Evolutionary conservation across 371 early-diverging fungal species (phyloP), one percentile per base, ranked within the genome.

Genomic region (Mucor plumbeus): DNA sequence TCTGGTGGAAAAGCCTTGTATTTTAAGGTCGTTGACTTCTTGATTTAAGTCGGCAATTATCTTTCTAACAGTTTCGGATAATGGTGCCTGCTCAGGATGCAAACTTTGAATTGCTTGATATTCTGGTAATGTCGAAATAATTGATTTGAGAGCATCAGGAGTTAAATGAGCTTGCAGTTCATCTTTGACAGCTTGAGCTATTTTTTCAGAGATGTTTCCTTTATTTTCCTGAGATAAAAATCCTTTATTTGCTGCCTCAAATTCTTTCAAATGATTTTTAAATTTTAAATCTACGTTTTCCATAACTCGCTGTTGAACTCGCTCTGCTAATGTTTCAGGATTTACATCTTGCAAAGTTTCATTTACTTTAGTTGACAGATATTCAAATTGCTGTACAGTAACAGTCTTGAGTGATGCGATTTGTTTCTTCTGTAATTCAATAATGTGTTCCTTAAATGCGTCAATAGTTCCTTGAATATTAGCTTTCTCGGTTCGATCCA

Each of bases 71-170:
- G 62, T 8, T 6, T 26, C 47, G 4, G 55, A 7, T 13, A 36
- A 14, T 9, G 35, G 35, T n/a, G n/a, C 40, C 38, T 10, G 13
- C 5, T 41, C 38, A 8, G 36, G 40, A 7, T 6, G n/a, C 15
- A 63, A 21, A 1, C 15, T 15, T 15, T 53, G 19, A 3, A 60
- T 10, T 15, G 53, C n/a, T n/a, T 69, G 35, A 35, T 38, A 43
- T 33, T 69, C 69, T n/a, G 69, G 64, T 36, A 64, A 54, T 19
- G 17, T 4, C 0, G 53, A 10, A 19, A 69, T 64, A 8, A 64
- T 60, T 0, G 14, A n/a, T 33, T 64, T 41, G 17, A 69, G 40
- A 7, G 59, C 19, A 31, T 34, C 39, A 26, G 60, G 64, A 8
- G 43, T 50, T 9, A 64, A 17, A 2, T 60, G 54, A 8, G 31